Conservation (phyloP, 169 alveolate genomes). For the Plasmodium reichenowi region DNA sequence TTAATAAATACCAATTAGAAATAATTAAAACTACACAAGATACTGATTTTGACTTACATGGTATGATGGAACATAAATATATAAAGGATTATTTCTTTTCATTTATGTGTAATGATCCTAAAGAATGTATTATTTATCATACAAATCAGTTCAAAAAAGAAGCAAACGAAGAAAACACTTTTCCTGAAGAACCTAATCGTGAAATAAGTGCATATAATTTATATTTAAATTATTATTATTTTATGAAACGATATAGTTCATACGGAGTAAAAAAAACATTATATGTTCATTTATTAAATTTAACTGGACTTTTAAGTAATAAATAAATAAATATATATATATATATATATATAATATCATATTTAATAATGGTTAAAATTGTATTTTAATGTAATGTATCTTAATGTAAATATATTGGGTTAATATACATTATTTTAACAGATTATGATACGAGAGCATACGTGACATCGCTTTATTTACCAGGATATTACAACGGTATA, state of each 20-base stretch:
- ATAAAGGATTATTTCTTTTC: slow-evolving; percentile 33
- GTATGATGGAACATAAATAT: slow-evolving; percentile 19
- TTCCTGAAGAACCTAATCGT: neutral
- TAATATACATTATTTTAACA: slow-evolving; percentile 2
- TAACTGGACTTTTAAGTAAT: slow-evolving; percentile 51
- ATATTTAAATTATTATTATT: slow-evolving; percentile 19
- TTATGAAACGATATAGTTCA: slow-evolving; percentile 10
- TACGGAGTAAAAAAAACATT: slow-evolving; percentile 12
- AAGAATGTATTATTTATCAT: too few relatives aligned
- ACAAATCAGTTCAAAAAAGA: too few relatives aligned
- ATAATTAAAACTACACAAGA: slow-evolving; percentile 16
- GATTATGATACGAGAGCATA: slow-evolving; percentile 30
- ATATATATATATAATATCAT: too few relatives aligned
- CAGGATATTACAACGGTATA: slow-evolving; percentile 57
- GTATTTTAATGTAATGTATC: neutral
- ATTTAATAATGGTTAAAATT: neutral
- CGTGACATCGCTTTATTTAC: slow-evolving; percentile 37
- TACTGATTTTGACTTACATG: slow-evolving; percentile 10
- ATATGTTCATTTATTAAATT: slow-evolving; percentile 30
- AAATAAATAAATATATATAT: neutral
- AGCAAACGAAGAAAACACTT: too few relatives aligned
- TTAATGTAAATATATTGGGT: neutral
- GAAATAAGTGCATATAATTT: slow-evolving; percentile 19
- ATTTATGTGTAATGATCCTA: neutral
- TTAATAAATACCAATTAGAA: slow-evolving; percentile 43